Conservation (phyloP, 176 grass and related monocot species). For the Lolium perenne region DNA sequence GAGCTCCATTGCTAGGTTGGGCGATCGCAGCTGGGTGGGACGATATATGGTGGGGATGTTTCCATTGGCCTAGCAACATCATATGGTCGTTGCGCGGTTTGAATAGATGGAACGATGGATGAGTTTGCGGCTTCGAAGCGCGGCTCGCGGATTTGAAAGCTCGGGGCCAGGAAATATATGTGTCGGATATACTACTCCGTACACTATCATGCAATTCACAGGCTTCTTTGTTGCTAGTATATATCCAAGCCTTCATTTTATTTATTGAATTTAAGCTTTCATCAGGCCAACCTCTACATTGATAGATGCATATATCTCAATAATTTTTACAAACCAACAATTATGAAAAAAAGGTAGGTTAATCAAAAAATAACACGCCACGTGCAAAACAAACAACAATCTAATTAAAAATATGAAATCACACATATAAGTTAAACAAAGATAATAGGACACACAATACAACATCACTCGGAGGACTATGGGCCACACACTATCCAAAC, state of each 20-base stretch:
- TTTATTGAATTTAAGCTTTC: not conserved
- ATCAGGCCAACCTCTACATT: too few species aligned
- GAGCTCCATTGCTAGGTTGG: constrained; percentile 37
- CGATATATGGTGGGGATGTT: constrained; percentile 5
- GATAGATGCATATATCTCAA: too few species aligned
- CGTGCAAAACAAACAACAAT: too few species aligned
- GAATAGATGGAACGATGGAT: constrained; percentile 38
- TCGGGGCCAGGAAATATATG: not conserved
- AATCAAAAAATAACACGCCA: too few species aligned
- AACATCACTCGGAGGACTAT: too few species aligned
- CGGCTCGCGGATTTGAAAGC: constrained; percentile 6
- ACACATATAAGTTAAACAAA: too few species aligned
- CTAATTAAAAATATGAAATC: too few species aligned
- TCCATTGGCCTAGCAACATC: constrained; percentile 20
- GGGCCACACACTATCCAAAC: too few species aligned
- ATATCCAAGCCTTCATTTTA: not conserved
- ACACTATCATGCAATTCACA: not conserved
- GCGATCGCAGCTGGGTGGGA: not conserved
- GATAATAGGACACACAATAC: too few species aligned
- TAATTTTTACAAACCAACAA: too few species aligned
- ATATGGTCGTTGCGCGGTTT: constrained; percentile 26
- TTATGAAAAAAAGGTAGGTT: too few species aligned
- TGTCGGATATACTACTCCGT: not conserved
- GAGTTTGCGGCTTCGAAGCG: constrained; percentile 33
- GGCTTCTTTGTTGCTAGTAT: not conserved